phyloP scores from a whole-genome alignment of 805 yeast species.

The Monosporozyma unispora region DNA sequence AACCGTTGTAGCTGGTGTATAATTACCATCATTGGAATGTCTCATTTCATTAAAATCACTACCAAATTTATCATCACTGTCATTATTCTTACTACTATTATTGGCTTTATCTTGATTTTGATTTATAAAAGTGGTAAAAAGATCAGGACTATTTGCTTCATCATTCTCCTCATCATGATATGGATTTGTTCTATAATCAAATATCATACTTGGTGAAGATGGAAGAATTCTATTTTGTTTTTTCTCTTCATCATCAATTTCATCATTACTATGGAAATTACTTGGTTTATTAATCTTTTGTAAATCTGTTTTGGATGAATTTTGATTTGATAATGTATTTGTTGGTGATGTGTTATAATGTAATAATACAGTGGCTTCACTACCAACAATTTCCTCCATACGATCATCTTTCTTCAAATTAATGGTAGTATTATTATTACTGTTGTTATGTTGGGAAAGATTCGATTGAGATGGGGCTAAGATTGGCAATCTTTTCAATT shows the following conservation, averaged over 20 bases:
- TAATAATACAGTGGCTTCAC: slow-evolving; percentile 8
- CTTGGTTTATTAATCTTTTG: background rate
- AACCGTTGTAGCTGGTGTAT: slow-evolving; percentile 24
- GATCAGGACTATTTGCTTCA: slow-evolving; percentile 12
- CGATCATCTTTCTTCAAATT: background rate
- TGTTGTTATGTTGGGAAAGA: background rate
- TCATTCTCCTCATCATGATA: slow-evolving; percentile 8
- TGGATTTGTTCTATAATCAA: slow-evolving; percentile 13
- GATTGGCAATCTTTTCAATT: slow-evolving; percentile 23
- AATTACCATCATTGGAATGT: slow-evolving; percentile 4
- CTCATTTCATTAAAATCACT: slow-evolving; percentile 9
- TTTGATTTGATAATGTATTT: background rate
- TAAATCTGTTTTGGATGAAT: background rate
- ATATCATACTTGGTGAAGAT: slow-evolving; percentile 28
- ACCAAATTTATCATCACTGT: slow-evolving; percentile 2
- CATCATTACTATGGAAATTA: slow-evolving; percentile 5
- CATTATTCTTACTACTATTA: background rate
- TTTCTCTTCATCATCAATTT: slow-evolving; percentile 17
- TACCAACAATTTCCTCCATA: slow-evolving; percentile 1
- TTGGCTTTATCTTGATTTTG: slow-evolving; percentile 3
- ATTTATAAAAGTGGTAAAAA: slow-evolving; percentile 19
- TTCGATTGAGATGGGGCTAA: slow-evolving; percentile 6
- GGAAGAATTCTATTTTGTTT: slow-evolving; percentile 26
- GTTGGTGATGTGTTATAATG: slow-evolving; percentile 7
- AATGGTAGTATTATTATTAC: background rate